A percentile compares a stretch with the other conserved stretches of the same genome.
Conservation (phyloP, 2,329 filamentous ascomycete genomes). For the Cercospora citrullina region DNA sequence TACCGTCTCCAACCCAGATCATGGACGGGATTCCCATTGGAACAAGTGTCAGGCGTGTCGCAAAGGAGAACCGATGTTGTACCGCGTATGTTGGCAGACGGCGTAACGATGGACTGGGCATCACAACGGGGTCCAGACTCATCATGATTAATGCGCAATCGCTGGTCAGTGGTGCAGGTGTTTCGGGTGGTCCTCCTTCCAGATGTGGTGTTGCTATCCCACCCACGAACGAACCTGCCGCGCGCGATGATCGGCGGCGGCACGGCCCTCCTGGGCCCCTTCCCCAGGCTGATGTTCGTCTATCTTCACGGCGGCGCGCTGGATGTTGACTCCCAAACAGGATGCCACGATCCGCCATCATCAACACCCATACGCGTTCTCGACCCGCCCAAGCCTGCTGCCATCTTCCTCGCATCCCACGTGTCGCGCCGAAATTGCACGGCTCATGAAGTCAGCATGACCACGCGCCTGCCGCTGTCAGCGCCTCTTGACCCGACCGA, state of each 20-base stretch:
- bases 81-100: background rate
- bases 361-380: background rate
- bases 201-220: slow-evolving; percentile 9
- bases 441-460: slow-evolving; percentile 11
- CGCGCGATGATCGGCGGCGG: background rate
- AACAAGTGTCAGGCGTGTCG: background rate
- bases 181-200: slow-evolving; percentile 1
- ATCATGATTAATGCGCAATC: background rate
- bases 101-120: background rate
- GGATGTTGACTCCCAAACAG: slow-evolving; percentile 11
- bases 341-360: slow-evolving; percentile 10
- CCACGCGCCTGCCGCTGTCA: background rate
- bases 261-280: background rate
- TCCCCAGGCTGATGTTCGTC: background rate
- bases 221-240: background rate
- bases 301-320: slow-evolving; percentile 3
- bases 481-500: slow-evolving; percentile 11
- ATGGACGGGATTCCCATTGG: background rate
- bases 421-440: background rate
- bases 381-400: background rate
- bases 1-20: background rate
- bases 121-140: background rate
- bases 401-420: background rate
- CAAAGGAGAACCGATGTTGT: background rate
- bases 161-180: background rate